Evolutionary conservation across 345 rosid species (phyloP).

Genomic region (Salix dunnii): DNA sequence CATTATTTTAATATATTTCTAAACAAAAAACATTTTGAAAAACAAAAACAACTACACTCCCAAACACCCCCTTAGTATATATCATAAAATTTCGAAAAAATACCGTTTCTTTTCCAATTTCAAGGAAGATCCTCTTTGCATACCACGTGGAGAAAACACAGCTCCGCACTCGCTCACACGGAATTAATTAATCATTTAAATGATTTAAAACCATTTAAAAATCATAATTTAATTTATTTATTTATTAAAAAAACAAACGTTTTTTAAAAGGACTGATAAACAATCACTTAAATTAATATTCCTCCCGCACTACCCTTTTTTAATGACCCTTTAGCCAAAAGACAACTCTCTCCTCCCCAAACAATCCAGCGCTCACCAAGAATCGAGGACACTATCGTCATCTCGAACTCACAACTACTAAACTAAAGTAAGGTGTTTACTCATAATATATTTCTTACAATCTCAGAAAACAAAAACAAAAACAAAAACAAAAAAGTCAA

Average conservation of each 20-base stretch:
- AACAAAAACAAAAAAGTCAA: background rate
- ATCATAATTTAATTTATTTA: too few relatives aligned
- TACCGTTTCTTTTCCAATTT: constrained; percentile 10
- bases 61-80: too few relatives aligned
- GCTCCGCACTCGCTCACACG: background rate
- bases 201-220: too few relatives aligned
- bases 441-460: background rate
- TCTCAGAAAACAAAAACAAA: too few relatives aligned
- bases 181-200: background rate
- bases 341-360: constrained; percentile 5
- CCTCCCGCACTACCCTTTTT: background rate
- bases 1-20: too few relatives aligned
- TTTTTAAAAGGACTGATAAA: background rate
- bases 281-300: background rate
- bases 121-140: constrained; percentile 21
- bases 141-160: constrained; percentile 18
- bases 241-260: too few relatives aligned
- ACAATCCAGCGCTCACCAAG: background rate
- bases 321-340: background rate
- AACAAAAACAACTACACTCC: too few relatives aligned
- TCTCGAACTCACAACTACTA: background rate
- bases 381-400: constrained; percentile 12
- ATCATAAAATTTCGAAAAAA: too few relatives aligned
- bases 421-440: background rate
- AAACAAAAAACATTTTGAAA: too few relatives aligned